Evolutionary conservation across 2,329 filamentous ascomycete genomes (phyloP).

Genomic region (Cordyceps tenuipes): DNA sequence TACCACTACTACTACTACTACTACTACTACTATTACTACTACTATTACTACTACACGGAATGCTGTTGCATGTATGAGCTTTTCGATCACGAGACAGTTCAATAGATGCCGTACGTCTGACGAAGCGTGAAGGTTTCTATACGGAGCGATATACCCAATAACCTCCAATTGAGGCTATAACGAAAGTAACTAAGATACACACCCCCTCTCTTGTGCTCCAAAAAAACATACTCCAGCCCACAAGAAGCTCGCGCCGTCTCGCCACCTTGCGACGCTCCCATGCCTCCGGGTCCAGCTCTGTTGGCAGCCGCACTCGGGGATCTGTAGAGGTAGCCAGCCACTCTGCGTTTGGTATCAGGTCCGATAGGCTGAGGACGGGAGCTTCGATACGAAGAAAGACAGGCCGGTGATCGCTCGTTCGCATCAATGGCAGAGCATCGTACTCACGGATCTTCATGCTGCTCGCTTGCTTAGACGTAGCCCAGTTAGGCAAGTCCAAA

Average conservation of each 20-base stretch:
- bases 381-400: slow-evolving; percentile 66
- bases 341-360: slow-evolving; percentile 29
- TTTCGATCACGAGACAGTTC: background rate
- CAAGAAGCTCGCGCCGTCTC: slow-evolving; percentile 36
- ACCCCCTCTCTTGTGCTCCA: slow-evolving; percentile 46
- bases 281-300: slow-evolving; percentile 45
- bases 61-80: background rate
- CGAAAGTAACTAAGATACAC: slow-evolving; percentile 33
- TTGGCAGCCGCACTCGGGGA: slow-evolving; percentile 38
- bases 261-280: slow-evolving; percentile 43
- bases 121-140: background rate
- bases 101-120: background rate
- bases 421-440: slow-evolving; percentile 65
- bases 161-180: slow-evolving; percentile 32
- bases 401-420: slow-evolving; percentile 80
- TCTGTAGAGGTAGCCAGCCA: slow-evolving; percentile 24
- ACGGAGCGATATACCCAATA: slow-evolving; percentile 34
- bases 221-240: slow-evolving; percentile 47
- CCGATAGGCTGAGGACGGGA: slow-evolving; percentile 43
- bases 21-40: no score
- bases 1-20: no score
- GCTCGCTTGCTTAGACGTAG: slow-evolving; percentile 22
- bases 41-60: background rate
- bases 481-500: slow-evolving; percentile 52
- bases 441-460: slow-evolving; percentile 55